Percentiles rank a stretch among this genome's conserved stretches.
Evolutionary conservation across 495 filamentous ascomycete genomes (phyloP).

Genomic region (Apodospora peruviana): DNA sequence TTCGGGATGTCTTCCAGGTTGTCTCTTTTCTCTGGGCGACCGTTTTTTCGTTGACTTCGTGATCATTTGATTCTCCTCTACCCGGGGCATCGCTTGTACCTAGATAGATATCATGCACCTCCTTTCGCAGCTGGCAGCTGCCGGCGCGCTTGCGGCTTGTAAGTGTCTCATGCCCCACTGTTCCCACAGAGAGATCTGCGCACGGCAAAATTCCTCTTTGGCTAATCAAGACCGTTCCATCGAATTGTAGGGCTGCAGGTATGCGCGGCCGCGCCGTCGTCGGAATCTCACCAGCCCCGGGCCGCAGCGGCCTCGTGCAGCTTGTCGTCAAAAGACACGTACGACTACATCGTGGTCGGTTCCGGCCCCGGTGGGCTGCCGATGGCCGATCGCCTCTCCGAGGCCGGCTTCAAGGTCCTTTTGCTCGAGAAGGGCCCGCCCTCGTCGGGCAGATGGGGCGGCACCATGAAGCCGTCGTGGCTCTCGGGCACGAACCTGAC

Average conservation of each 20-base stretch:
- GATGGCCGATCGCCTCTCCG: slow-evolving; percentile 57
- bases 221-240: not conserved
- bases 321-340: slow-evolving; percentile 22
- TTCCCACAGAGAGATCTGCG: too few species aligned
- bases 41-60: too few species aligned
- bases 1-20: too few species aligned
- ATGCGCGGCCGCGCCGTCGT: not conserved
- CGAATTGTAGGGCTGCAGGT: not conserved
- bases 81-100: too few species aligned
- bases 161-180: too few species aligned
- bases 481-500: slow-evolving; percentile 63
- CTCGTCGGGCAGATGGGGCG: slow-evolving; percentile 54
- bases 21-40: too few species aligned
- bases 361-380: slow-evolving; percentile 61
- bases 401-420: slow-evolving; percentile 57
- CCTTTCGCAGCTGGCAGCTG: not conserved
- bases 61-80: not conserved
- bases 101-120: not conserved
- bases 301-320: not conserved
- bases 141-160: not conserved
- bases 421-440: slow-evolving; percentile 62
- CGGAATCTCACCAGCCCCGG: not conserved
- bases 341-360: slow-evolving; percentile 66
- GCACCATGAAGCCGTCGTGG: slow-evolving; percentile 55
- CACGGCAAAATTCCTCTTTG: not conserved